Conservation (phyloP, 768 basidiomycete species). For the Tulasnella calospora region DNA sequence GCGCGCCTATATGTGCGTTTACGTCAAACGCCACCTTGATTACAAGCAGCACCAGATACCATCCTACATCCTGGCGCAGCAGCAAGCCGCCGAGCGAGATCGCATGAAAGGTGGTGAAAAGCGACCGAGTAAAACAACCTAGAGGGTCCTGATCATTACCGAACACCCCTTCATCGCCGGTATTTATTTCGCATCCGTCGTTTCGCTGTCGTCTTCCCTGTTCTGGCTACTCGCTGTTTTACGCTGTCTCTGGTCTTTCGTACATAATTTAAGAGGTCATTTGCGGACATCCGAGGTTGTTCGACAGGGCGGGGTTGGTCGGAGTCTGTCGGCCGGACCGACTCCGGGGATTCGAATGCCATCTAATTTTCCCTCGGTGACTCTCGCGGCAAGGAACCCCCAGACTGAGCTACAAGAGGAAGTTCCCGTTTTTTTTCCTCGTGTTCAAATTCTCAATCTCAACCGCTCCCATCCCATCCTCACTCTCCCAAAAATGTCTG, state of each 20-base stretch:
- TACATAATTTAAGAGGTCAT: slow-evolving; percentile 17
- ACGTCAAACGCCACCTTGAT: slow-evolving; percentile 83
- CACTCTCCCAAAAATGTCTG: slow-evolving; percentile 36
- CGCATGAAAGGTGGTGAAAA: slow-evolving; percentile 48
- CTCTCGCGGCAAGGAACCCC: slow-evolving; percentile 6
- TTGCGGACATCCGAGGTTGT: slow-evolving; percentile 1
- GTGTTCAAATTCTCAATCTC: slow-evolving; percentile 7
- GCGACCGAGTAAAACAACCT: background rate
- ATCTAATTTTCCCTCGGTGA: slow-evolving; percentile 19
- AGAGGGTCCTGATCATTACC: background rate
- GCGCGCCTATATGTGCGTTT: slow-evolving; percentile 91
- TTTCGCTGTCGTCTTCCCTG: background rate
- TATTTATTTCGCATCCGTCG: slow-evolving; percentile 3
- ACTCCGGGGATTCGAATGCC: background rate
- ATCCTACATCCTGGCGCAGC: slow-evolving; percentile 59
- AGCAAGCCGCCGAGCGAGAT: slow-evolving; percentile 60
- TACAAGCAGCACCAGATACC: slow-evolving; percentile 70
- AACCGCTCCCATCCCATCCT: background rate
- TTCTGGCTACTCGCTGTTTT: slow-evolving; percentile 3
- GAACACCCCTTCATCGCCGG: background rate
- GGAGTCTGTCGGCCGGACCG: slow-evolving; percentile 22
- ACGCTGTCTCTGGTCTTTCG: slow-evolving; percentile 6
- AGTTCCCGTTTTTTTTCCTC: slow-evolving; percentile 6
- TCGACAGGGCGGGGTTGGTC: background rate
- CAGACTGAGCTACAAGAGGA: background rate